Evolutionary conservation across 164 flowering plant species (phyloP).

Genomic region (Nymphaea thermarum): DNA sequence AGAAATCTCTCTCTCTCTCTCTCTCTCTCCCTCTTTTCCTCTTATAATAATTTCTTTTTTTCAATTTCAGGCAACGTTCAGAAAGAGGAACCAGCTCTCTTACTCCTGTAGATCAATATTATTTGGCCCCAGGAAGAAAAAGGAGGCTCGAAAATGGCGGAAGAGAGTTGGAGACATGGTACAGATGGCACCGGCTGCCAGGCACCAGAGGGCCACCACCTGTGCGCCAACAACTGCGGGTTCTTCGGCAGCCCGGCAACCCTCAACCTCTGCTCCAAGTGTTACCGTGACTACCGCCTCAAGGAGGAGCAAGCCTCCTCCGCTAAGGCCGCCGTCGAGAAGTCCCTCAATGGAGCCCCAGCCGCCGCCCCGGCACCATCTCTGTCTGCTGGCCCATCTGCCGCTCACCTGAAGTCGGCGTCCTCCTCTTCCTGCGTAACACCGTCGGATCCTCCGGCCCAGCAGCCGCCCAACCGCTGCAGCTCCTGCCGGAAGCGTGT

Average conservation of each 20-base stretch:
- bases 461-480: slow-evolving; percentile 34
- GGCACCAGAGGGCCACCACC: slow-evolving; percentile 47
- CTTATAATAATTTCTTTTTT: neutral
- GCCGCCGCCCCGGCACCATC: slow-evolving; percentile 4
- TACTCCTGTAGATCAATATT: neutral
- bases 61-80: neutral
- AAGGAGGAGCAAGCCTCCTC: slow-evolving; percentile 43
- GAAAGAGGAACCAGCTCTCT: neutral
- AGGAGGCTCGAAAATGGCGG: slow-evolving; percentile 35
- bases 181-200: slow-evolving; percentile 22
- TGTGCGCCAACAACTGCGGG: slow-evolving; percentile 75
- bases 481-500: slow-evolving; percentile 41
- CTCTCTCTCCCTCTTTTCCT: too few species aligned
- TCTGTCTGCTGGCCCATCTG: slow-evolving; percentile 6
- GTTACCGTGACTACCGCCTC: slow-evolving; percentile 43
- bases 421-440: slow-evolving; percentile 1
- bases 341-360: slow-evolving; percentile 18
- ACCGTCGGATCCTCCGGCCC: neutral
- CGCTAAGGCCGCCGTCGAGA: slow-evolving; percentile 30
- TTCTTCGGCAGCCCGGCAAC: slow-evolving; percentile 66
- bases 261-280: slow-evolving; percentile 57
- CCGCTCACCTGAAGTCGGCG: neutral
- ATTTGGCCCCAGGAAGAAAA: neutral
- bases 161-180: slow-evolving; percentile 24
- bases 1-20: too few species aligned